Evolutionary conservation across 164 flowering plant genomes (phyloP).

Genomic region (Macadamia tetraphylla): DNA sequence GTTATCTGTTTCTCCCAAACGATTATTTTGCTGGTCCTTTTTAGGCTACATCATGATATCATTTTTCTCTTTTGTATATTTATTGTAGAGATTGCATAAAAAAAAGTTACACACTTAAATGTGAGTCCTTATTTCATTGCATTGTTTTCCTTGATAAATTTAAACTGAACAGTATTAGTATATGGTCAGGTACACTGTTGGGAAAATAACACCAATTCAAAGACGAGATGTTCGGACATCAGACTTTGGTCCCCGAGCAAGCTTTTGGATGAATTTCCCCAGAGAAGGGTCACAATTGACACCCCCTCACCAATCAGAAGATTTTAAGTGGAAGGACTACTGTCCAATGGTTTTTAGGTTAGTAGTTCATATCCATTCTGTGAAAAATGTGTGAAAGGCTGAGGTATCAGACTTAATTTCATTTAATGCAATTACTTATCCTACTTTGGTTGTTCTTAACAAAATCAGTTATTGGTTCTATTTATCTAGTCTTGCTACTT

Average conservation of each 20-base stretch:
- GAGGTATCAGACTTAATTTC: not conserved
- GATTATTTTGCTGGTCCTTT: not conserved
- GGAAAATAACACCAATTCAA: slow-evolving; percentile 94
- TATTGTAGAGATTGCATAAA: not conserved
- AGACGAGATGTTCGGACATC: slow-evolving; percentile 82
- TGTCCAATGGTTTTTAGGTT: slow-evolving; percentile 99
- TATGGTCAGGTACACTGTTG: slow-evolving; percentile 83
- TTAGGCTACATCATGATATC: not conserved
- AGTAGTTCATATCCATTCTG: slow-evolving; percentile 8
- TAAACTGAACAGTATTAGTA: not conserved
- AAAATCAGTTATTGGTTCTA: not conserved
- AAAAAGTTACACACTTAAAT: not conserved
- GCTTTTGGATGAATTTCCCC: slow-evolving; percentile 98
- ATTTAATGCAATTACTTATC: slow-evolving; percentile 3
- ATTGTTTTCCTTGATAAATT: not conserved
- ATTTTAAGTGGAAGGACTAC: slow-evolving; percentile 95
- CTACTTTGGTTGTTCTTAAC: not conserved
- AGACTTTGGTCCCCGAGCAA: slow-evolving; percentile 93
- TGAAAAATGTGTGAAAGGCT: not conserved
- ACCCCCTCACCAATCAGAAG: slow-evolving; percentile 87
- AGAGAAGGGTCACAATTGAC: slow-evolving; percentile 92
- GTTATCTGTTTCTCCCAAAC: not conserved
- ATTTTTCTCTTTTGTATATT: not conserved
- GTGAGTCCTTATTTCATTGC: not conserved
- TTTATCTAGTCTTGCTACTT: no score